Evolutionary conservation across 164 flowering plant species (phyloP).

Genomic region (Taxillus chinensis): DNA sequence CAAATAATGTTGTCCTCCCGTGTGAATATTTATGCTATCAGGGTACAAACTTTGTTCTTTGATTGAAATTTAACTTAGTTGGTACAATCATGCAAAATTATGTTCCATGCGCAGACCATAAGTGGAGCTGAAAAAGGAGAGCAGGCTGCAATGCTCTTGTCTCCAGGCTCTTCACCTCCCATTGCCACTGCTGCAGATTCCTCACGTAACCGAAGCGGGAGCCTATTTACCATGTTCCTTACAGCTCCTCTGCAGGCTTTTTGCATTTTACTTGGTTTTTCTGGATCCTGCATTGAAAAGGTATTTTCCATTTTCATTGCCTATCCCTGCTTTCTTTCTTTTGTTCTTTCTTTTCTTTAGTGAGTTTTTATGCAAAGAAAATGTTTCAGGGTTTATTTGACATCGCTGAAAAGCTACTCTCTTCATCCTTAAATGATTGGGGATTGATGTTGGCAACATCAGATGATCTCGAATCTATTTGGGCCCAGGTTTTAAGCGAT

Average conservation of each 20-base stretch:
- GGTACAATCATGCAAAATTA: neutral
- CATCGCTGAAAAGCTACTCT: slow-evolving; percentile 58
- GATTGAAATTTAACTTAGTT: neutral
- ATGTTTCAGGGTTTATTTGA: slow-evolving; percentile 44
- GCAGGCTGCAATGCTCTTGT: slow-evolving; percentile 69
- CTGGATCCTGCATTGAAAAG: slow-evolving; percentile 57
- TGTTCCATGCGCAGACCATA: slow-evolving; percentile 37
- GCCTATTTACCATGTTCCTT: slow-evolving; percentile 76
- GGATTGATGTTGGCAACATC: slow-evolving; percentile 53
- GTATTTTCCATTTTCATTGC: slow-evolving; percentile 21
- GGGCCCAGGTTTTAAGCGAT: slow-evolving; percentile 73
- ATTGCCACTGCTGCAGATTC: slow-evolving; percentile 27
- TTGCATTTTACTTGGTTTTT: slow-evolving; percentile 57
- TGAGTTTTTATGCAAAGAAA: neutral
- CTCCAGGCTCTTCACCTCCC: slow-evolving; percentile 50
- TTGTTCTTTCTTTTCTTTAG: neutral
- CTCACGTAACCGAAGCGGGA: slow-evolving; percentile 49
- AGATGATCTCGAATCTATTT: slow-evolving; percentile 61
- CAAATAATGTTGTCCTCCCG: too few relatives aligned
- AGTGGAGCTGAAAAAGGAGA: slow-evolving; percentile 80
- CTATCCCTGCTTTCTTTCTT: neutral
- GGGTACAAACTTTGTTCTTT: neutral
- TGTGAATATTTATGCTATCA: too few relatives aligned
- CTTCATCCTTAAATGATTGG: slow-evolving; percentile 60
- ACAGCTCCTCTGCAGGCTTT: slow-evolving; percentile 91